Evolutionary conservation across 1,284 basidiomycete species (phyloP).

Genomic region (Boletellus sp.): DNA sequence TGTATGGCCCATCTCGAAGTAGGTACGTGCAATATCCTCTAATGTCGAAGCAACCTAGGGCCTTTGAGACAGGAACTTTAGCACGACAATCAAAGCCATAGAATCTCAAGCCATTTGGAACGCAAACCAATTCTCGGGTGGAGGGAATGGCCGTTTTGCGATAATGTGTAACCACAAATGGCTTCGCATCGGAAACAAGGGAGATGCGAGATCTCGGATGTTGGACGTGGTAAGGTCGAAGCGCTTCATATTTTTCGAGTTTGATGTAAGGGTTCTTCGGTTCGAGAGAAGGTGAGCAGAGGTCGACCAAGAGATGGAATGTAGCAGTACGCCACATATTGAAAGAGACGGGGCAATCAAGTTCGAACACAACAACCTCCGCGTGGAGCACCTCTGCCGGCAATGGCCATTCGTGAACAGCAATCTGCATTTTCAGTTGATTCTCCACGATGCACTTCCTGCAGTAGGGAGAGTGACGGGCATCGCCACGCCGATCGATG

Average conservation of each 20-base stretch:
- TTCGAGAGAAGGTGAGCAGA: constrained; percentile 20
- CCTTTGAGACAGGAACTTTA: constrained; percentile 7
- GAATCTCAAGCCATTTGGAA: constrained; percentile 36
- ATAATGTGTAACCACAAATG: constrained; percentile 40
- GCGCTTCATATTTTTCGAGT: constrained; percentile 11
- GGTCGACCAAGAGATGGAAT: constrained; percentile 35
- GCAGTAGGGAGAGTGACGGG: constrained; percentile 18
- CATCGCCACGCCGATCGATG: not conserved
- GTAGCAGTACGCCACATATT: constrained; percentile 44
- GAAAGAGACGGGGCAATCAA: constrained; percentile 39
- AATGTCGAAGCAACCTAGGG: constrained; percentile 17
- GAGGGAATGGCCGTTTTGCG: constrained; percentile 25
- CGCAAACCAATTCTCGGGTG: constrained; percentile 22
- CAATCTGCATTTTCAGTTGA: constrained; percentile 31
- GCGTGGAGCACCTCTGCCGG: constrained; percentile 29
- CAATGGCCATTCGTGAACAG: constrained; percentile 49
- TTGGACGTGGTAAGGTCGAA: constrained; percentile 9
- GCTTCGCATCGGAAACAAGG: constrained; percentile 40
- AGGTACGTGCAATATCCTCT: constrained; percentile 28
- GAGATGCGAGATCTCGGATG: constrained; percentile 30
- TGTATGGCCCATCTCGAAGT: constrained; percentile 34
- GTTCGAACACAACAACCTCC: constrained; percentile 42
- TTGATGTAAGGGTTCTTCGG: constrained; percentile 1
- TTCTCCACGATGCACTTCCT: constrained; percentile 33
- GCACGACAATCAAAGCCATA: constrained; percentile 17